Evolutionary conservation across 2,329 filamentous ascomycete genomes (phyloP).

Genomic region (Apiospora aurea): DNA sequence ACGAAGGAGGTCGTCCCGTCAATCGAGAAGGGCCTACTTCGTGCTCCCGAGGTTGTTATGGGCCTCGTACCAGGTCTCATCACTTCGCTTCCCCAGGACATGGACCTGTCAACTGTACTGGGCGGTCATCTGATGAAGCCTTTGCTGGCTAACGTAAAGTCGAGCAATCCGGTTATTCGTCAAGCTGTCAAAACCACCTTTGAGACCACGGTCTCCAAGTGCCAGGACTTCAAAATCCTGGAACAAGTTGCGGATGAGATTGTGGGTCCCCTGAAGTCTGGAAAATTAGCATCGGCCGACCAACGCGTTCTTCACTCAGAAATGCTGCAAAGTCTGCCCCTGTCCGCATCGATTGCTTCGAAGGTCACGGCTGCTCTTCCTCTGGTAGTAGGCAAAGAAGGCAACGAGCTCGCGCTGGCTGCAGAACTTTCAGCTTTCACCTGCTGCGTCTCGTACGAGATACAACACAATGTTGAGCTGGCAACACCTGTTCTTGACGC

Average conservation of each 20-base stretch:
- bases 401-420: conserved; percentile 82
- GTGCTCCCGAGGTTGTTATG: conserved; percentile 89
- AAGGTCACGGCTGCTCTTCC: conserved; percentile 73
- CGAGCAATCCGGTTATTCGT: conserved; percentile 81
- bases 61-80: conserved; percentile 80
- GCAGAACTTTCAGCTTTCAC: conserved; percentile 78
- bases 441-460: conserved; percentile 66
- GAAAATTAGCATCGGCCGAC: conserved; percentile 84
- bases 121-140: conserved; percentile 80
- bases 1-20: conserved; percentile 78
- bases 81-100: conserved; percentile 67
- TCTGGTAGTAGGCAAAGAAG: conserved; percentile 78
- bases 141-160: conserved; percentile 88
- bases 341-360: conserved; percentile 66
- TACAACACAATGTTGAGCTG: conserved; percentile 67
- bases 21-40: conserved; percentile 86
- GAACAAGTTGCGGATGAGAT: conserved; percentile 80
- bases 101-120: conserved; percentile 82
- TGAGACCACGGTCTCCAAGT: conserved; percentile 63
- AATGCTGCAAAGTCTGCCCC: conserved; percentile 72
- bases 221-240: conserved; percentile 61
- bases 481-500: conserved; percentile 73
- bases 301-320: conserved; percentile 85
- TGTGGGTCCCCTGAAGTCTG: conserved; percentile 77
- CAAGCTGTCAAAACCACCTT: conserved; percentile 80